These are phyloP conservation scores for Fulvia fulva DNA, from an alignment of 2,329 filamentous ascomycete genomes.

Conservation along the genomic window DNA sequence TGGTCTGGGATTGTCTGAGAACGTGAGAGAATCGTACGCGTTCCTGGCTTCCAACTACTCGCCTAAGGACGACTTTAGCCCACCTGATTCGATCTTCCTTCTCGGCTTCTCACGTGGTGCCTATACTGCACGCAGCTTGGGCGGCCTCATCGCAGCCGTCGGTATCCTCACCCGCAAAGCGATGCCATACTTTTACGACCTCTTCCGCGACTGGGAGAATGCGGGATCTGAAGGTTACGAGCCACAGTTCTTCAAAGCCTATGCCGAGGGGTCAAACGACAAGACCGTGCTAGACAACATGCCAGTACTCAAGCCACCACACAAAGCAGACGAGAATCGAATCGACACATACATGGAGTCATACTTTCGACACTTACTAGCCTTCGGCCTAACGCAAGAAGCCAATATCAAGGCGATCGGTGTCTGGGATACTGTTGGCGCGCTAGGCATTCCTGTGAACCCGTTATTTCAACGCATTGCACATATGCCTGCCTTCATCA, in stretches of 20 bases:
- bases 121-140: conserved; percentile 42
- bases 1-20: conserved; percentile 35
- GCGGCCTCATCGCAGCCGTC: conserved; percentile 43
- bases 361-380: conserved; percentile 27
- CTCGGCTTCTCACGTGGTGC: conserved; percentile 46
- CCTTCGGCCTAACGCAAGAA: conserved; percentile 22
- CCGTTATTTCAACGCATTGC: conserved; percentile 32
- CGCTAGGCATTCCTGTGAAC: conserved; percentile 35
- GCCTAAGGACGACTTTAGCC: conserved; percentile 25
- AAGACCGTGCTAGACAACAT: conserved; percentile 9
- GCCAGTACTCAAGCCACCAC: conserved; percentile 2
- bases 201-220: conserved; percentile 33
- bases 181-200: conserved; percentile 34
- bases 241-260: conserved; percentile 30
- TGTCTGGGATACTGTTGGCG: conserved; percentile 46
- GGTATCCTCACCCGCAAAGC: conserved; percentile 38
- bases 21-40: conserved; percentile 60
- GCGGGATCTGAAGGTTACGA: conserved; percentile 28
- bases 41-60: conserved; percentile 60
- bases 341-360: conserved; percentile 28
- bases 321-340: conserved; percentile 13
- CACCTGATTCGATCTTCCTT: conserved; percentile 42
- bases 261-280: conserved; percentile 23
- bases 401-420: conserved; percentile 38
- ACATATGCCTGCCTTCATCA: conserved; percentile 29